phyloP scores from a whole-genome alignment of 2,329 filamentous ascomycete species.

The Helicocarpus griseus region DNA sequence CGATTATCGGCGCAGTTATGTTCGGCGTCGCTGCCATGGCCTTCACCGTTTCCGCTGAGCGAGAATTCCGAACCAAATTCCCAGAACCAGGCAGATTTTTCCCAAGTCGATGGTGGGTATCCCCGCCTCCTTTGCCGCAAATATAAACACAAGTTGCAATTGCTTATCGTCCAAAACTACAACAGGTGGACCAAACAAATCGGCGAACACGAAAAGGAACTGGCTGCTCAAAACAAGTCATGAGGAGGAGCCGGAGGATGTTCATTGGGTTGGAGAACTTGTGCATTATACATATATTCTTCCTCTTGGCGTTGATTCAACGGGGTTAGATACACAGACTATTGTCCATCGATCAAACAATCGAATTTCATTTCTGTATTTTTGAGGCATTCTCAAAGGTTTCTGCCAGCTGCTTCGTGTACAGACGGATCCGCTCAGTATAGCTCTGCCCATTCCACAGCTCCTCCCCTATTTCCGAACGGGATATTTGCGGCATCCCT shows the following conservation, averaged over 20 bases:
- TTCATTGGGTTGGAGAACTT: conserved; percentile 5
- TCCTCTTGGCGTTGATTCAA: conserved; percentile 6
- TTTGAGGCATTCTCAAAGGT: conserved; percentile 29
- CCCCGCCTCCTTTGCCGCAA: conserved; percentile 4
- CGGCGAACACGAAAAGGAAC: conserved; percentile 52
- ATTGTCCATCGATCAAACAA: conserved; percentile 10
- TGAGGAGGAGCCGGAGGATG: conserved; percentile 12
- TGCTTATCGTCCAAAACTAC: conserved; percentile 18
- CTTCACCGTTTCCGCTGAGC: conserved; percentile 64
- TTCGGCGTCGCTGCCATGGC: conserved; percentile 57
- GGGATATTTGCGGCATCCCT: conserved; percentile 54
- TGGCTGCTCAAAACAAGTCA: conserved; percentile 36
- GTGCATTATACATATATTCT: conserved; percentile 2
- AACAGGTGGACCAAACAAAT: conserved; percentile 63
- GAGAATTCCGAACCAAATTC: conserved; percentile 64
- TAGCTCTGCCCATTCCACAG: conserved; percentile 38
- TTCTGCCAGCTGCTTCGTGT: conserved; percentile 33
- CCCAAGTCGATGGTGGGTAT: conserved; percentile 67
- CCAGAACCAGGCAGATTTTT: conserved; percentile 70
- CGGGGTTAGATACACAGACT: conserved; percentile 7
- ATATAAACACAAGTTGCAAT: conserved; percentile 14
- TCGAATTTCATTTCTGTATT: conserved; percentile 14
- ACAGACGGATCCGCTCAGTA: conserved; percentile 35
- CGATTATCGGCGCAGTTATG: conserved; percentile 60
- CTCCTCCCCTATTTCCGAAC: conserved; percentile 24